Conservation (phyloP, 1,284 basidiomycete species). For the Flammula alnicola region DNA sequence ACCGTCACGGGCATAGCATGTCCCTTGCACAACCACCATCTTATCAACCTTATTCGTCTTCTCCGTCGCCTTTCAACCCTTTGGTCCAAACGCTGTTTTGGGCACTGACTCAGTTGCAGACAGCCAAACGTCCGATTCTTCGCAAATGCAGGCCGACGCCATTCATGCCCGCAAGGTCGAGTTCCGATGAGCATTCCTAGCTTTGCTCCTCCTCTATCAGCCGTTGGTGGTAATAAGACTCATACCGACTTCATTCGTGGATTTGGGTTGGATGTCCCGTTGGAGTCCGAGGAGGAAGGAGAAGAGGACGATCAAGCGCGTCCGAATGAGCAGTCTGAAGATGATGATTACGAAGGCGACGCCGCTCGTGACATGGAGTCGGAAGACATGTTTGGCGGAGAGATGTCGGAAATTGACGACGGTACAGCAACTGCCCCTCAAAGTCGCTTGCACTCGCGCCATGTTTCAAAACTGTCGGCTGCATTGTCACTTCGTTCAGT, state of each 20-base stretch:
- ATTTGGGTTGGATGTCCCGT: conserved; percentile 78
- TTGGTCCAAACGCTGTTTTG: conserved; percentile 60
- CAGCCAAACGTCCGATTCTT: conserved; percentile 27
- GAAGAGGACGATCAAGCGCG: conserved; percentile 36
- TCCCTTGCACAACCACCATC: conserved; percentile 64
- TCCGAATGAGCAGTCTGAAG: conserved; percentile 34
- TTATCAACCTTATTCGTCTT: conserved; percentile 43
- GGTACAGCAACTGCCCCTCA: conserved; percentile 50
- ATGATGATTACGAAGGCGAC: conserved; percentile 37
- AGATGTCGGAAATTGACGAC: conserved; percentile 30
- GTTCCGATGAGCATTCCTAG: conserved; percentile 52
- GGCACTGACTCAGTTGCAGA: conserved; percentile 48
- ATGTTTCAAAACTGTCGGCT: conserved; percentile 68
- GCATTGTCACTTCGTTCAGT: conserved; percentile 69
- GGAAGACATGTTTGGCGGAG: conserved; percentile 38
- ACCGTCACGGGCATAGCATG: conserved; percentile 71
- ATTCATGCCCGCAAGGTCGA: conserved; percentile 67
- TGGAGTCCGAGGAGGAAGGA: conserved; percentile 61
- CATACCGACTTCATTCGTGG: conserved; percentile 76
- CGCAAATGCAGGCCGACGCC: conserved; percentile 27
- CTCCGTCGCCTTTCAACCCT: conserved; percentile 51
- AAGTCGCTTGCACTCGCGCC: conserved; percentile 66
- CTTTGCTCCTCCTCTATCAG: conserved; percentile 50
- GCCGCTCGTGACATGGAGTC: conserved; percentile 38
- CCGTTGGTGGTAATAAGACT: conserved; percentile 52